Evolutionary conservation across 148 eudicot genomes (phyloP).

Genomic region (Polygonum aviculare): DNA sequence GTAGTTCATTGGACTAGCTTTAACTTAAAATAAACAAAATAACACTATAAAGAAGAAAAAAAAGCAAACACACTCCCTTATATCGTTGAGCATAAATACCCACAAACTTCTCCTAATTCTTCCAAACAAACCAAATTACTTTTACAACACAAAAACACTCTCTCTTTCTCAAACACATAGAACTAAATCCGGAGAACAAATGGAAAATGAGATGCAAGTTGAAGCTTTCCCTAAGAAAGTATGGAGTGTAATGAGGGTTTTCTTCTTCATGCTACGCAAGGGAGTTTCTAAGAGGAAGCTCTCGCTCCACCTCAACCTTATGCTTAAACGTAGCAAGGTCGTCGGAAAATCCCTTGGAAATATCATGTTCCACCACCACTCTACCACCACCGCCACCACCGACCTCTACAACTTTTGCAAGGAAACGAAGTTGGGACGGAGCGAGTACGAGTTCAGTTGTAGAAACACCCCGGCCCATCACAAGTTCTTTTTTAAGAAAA

Average conservation of each 20-base stretch:
- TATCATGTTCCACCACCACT: conserved; percentile 37
- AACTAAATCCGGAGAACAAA: neutral
- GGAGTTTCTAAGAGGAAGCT: conserved; percentile 48
- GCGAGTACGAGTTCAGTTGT: conserved; percentile 84
- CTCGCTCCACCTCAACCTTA: conserved; percentile 37
- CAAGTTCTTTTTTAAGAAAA: conserved; percentile 19
- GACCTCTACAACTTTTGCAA: neutral
- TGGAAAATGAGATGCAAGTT: conserved; percentile 8
- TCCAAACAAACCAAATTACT: neutral
- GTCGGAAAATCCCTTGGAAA: conserved; percentile 50
- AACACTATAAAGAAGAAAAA: neutral
- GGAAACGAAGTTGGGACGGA: neutral
- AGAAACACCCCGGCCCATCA: conserved; percentile 40
- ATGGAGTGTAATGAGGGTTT: conserved; percentile 31
- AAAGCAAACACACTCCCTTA: neutral
- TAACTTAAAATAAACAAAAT: neutral
- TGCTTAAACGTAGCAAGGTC: conserved; percentile 54
- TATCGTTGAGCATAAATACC: neutral
- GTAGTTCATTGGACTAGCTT: neutral
- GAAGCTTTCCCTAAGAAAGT: conserved; percentile 27
- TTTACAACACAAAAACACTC: neutral
- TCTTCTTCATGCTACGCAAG: conserved; percentile 54
- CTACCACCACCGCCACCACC: conserved; percentile 13
- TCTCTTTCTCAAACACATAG: conserved; percentile 4
- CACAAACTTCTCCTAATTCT: neutral